phyloP scores from a whole-genome alignment of 352 stramenopile genomes.

The Phytophthora ramorum region DNA sequence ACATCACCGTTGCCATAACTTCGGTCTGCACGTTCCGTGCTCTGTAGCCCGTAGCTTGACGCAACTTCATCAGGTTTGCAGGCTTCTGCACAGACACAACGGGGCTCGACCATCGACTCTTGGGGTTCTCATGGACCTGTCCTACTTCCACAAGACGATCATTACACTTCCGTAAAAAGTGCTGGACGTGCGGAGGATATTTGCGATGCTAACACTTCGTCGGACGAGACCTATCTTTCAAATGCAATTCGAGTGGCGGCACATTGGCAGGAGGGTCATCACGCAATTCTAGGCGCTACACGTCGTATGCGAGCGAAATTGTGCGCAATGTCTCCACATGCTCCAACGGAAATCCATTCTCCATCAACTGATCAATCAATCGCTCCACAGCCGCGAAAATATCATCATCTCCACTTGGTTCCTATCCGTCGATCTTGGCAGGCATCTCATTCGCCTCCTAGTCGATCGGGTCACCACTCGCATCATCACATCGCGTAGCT shows the following conservation, averaged over 20 bases:
- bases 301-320: neutral
- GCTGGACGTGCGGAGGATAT: too few relatives aligned
- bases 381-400: constrained; percentile 5
- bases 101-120: constrained; percentile 12
- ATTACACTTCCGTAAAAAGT: too few relatives aligned
- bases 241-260: too few relatives aligned
- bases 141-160: too few relatives aligned
- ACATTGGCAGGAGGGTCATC: too few relatives aligned
- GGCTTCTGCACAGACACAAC: constrained; percentile 21
- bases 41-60: constrained; percentile 10
- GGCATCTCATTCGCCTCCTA: constrained; percentile 1
- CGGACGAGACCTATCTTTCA: too few relatives aligned
- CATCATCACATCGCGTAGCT: neutral
- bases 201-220: too few relatives aligned
- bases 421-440: neutral
- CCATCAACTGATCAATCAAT: constrained; percentile 6
- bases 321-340: neutral
- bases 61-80: neutral
- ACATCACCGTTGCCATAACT: constrained; percentile 17
- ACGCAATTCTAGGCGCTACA: neutral
- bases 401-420: constrained; percentile 2
- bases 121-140: constrained; percentile 4
- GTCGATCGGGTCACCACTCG: neutral
- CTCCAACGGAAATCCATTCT: constrained; percentile 17
- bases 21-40: neutral